Evolutionary conservation across 306 rosid genomes (phyloP).

Genomic region (Glycyrrhiza uralensis): DNA sequence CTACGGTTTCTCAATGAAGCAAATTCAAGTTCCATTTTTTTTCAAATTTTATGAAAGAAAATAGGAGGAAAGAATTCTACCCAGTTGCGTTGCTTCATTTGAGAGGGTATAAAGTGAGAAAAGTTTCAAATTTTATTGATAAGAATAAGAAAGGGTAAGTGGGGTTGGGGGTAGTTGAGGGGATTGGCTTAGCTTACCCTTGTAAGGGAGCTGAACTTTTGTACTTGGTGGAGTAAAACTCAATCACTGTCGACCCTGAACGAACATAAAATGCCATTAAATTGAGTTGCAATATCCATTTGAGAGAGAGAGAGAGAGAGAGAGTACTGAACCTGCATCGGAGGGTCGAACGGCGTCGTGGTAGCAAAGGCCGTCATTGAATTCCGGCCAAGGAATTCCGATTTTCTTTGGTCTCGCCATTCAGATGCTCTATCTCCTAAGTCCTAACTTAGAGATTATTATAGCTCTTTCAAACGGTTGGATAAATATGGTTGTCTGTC

Average conservation of each 20-base stretch:
- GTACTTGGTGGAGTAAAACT: conserved; percentile 74
- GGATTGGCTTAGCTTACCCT: conserved; percentile 56
- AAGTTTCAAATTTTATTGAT: neutral
- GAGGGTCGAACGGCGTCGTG: conserved; percentile 68
- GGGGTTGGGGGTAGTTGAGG: neutral
- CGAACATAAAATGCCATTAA: neutral
- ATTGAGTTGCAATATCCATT: neutral
- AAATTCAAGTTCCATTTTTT: neutral
- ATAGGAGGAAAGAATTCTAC: neutral
- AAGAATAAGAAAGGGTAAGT: neutral
- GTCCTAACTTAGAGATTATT: too few species aligned
- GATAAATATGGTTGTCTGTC: too few species aligned
- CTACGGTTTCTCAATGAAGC: neutral
- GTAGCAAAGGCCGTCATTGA: conserved; percentile 78
- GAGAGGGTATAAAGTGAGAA: neutral
- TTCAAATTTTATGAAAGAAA: too few species aligned
- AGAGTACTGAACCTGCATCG: conserved; percentile 49
- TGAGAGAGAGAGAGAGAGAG: neutral
- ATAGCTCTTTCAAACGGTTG: too few species aligned
- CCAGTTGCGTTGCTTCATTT: neutral
- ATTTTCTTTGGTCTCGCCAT: conserved; percentile 16
- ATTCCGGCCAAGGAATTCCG: conserved; percentile 71
- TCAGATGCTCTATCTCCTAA: neutral
- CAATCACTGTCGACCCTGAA: conserved; percentile 58
- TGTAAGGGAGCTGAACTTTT: conserved; percentile 77